Evolutionary conservation across 352 stramenopile genomes (phyloP), one percentile per base, ranked within the genome.

Genomic region (Globisporangium mamillatum): DNA sequence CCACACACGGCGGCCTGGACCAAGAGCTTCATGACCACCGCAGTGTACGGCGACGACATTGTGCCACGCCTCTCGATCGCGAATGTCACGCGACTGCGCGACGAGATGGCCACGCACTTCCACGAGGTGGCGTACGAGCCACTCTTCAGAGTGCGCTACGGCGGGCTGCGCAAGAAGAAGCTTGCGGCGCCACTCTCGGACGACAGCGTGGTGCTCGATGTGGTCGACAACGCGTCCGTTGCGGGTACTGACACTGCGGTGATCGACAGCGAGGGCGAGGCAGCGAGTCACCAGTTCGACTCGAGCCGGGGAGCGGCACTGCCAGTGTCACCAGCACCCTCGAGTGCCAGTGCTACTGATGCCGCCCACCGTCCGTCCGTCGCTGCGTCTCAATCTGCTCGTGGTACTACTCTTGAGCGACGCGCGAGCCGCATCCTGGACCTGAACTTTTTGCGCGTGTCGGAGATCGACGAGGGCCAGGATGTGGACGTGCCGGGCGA

Each of bases 41-140:
- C 70, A 0, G 80, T 93, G 36, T 93, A 92, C 65, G 82, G 82
- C 8, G 82, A 92, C 66, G 86, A 92, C 56, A 79, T 91, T 9
- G 83, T 91, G 16, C 82, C 86, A 3, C 83, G 86, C 0, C 60
- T 93, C 1, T 91, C 83, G 38, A 80, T 91, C 63, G 75, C 77
- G 4, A 93, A 91, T 70, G 75, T 91, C 69, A 76, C 80, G 46
- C 80, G 74, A 1, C 72, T 93, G 27, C 83, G 84, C 18, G 81
- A 91, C 52, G 86, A 92, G 56, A 91, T 92, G 83, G 75, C 81
- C 27, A 68, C 73, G 54, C 76, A 91, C 56, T 91, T 89, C 52
- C 77, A 90, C 59, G 72, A 78, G 4, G 86, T 92, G n/a, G 81
- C 86, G 5, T 71, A 76, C n/a, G 80, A 89, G 62, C 75, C 72